These are phyloP conservation scores for Liriodendron chinense DNA, from an alignment of 164 flowering plant genomes.

Conservation along the genomic window DNA sequence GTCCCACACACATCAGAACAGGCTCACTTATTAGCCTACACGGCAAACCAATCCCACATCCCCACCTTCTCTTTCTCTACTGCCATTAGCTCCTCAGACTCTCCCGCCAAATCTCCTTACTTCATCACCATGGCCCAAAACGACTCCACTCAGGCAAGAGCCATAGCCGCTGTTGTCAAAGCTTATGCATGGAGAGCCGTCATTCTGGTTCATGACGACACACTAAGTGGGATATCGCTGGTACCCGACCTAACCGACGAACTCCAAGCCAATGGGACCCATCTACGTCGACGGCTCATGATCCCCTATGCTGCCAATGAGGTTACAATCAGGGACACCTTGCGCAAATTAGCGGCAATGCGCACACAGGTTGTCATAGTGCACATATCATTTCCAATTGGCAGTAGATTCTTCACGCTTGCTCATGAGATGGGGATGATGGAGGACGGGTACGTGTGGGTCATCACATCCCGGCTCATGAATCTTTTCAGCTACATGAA, in stretches of 20 bases:
- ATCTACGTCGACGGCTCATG: slow-evolving; percentile 13
- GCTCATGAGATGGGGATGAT: slow-evolving; percentile 16
- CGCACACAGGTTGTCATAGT: slow-evolving; percentile 31
- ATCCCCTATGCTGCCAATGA: slow-evolving; percentile 8
- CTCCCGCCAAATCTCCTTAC: slow-evolving; percentile 16
- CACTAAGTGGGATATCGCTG: not conserved
- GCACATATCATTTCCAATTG: slow-evolving; percentile 13
- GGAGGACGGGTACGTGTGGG: slow-evolving; percentile 16
- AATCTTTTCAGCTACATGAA: slow-evolving; percentile 1
- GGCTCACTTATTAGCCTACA: slow-evolving; percentile 37
- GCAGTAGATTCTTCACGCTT: slow-evolving; percentile 16
- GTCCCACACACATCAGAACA: slow-evolving; percentile 32
- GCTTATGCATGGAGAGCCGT: slow-evolving; percentile 26
- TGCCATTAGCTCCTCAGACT: slow-evolving; percentile 17
- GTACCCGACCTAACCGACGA: slow-evolving; percentile 8
- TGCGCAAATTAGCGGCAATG: slow-evolving; percentile 13
- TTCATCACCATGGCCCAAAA: slow-evolving; percentile 41
- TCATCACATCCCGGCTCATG: not conserved
- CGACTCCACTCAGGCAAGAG: slow-evolving; percentile 22
- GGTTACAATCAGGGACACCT: slow-evolving; percentile 14
- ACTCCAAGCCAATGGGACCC: slow-evolving; percentile 19
- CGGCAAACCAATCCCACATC: slow-evolving; percentile 34
- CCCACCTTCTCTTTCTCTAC: slow-evolving; percentile 44
- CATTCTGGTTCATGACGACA: slow-evolving; percentile 32
- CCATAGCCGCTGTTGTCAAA: slow-evolving; percentile 33